A percentile compares a stretch with the other conserved stretches of the same genome.
These are phyloP conservation scores for Phialophora verrucosa DNA, from an alignment of 2,329 filamentous ascomycete genomes.

Conservation along the genomic window DNA sequence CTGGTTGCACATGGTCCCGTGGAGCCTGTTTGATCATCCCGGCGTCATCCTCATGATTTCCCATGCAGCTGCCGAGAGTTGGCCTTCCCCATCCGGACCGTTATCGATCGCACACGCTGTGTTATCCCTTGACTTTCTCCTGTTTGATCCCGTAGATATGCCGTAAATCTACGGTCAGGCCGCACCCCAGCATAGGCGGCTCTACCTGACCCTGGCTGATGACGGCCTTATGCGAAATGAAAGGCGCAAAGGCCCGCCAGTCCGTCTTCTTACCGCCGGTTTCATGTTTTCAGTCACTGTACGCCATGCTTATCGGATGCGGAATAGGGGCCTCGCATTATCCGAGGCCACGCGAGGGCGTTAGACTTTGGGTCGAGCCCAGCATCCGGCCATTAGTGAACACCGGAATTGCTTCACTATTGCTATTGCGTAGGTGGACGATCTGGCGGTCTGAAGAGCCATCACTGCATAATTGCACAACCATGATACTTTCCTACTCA, in stretches of 20 bases:
- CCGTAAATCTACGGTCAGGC: conserved; percentile 2
- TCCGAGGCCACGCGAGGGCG: background rate
- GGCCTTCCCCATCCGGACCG: conserved; percentile 18
- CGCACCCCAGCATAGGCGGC: background rate
- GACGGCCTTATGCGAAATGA: conserved; percentile 28
- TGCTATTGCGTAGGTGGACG: background rate
- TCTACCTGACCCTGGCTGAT: conserved; percentile 3
- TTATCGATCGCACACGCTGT: conserved; percentile 2
- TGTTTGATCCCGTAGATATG: background rate
- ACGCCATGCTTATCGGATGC: background rate
- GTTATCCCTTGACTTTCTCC: conserved; percentile 1
- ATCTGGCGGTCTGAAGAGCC: background rate
- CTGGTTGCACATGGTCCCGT: conserved; percentile 31
- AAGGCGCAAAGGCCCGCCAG: conserved; percentile 16
- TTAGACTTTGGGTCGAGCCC: background rate
- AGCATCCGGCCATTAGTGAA: background rate
- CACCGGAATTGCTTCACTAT: background rate
- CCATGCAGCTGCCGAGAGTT: conserved; percentile 23
- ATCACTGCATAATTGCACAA: background rate
- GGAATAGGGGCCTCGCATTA: background rate
- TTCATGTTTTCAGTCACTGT: conserved; percentile 9
- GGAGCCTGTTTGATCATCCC: conserved; percentile 31
- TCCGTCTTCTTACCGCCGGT: conserved; percentile 19
- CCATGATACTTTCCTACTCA: background rate
- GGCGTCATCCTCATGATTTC: conserved; percentile 27